phyloP scores from a whole-genome alignment of 495 filamentous ascomycete species.

The Astrocystis sublimbata region DNA sequence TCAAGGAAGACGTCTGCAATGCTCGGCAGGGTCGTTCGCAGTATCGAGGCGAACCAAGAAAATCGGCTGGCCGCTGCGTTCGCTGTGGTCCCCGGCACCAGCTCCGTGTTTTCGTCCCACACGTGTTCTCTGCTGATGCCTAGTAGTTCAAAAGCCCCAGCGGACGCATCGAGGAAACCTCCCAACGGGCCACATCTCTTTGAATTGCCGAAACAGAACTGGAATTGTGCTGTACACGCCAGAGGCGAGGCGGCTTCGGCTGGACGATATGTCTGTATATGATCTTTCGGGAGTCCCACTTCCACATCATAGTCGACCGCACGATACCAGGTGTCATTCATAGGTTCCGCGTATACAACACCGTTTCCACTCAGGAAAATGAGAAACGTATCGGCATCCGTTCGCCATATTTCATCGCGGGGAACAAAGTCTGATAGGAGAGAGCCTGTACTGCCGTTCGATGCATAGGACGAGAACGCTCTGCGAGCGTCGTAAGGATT shows the following conservation, averaged over 20 bases:
- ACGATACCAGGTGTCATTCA: slow-evolving; percentile 18
- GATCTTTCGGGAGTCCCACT: not conserved
- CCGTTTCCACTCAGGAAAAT: slow-evolving; percentile 3
- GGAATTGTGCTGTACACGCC: slow-evolving; percentile 10
- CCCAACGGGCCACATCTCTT: not conserved
- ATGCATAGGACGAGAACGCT: slow-evolving; percentile 1
- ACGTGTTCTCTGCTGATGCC: not conserved
- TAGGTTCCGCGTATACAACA: slow-evolving; percentile 1
- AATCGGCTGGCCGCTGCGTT: not conserved
- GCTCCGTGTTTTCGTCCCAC: not conserved
- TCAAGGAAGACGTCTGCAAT: not conserved
- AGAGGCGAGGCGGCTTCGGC: slow-evolving; percentile 17
- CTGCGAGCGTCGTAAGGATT: not conserved
- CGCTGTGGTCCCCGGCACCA: not conserved
- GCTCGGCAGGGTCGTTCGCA: not conserved
- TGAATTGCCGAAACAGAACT: slow-evolving; percentile 8
- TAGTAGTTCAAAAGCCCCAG: not conserved
- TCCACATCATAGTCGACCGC: not conserved
- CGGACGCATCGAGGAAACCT: not conserved
- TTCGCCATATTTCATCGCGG: not conserved
- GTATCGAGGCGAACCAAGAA: not conserved
- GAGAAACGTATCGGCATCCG: slow-evolving; percentile 11
- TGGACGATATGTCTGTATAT: not conserved
- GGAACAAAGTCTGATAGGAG: not conserved
- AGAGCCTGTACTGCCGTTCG: not conserved